These are phyloP conservation scores for Globisporangium heterothallicum DNA, from an alignment of 352 stramenopile genomes.

Conservation along the genomic window DNA sequence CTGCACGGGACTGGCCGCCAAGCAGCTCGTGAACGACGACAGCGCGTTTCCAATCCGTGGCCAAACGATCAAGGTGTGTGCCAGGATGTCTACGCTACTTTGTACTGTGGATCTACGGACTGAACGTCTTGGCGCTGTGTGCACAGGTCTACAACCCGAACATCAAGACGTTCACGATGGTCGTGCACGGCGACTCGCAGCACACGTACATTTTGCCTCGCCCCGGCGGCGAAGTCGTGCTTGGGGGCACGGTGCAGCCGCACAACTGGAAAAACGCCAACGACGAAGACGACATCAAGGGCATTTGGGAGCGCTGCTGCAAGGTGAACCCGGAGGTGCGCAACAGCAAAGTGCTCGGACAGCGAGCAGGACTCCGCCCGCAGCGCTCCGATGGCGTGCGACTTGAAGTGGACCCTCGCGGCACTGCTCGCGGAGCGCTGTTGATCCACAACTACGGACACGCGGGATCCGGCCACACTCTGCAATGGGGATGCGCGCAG, in stretches of 20 bases:
- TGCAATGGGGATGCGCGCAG: conserved; percentile 62
- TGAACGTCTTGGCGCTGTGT: conserved; percentile 6
- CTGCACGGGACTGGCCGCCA: conserved; percentile 48
- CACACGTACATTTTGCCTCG: conserved; percentile 73
- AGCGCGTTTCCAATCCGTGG: conserved; percentile 50
- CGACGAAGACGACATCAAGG: conserved; percentile 33
- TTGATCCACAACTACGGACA: conserved; percentile 76
- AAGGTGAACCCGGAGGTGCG: conserved; percentile 33
- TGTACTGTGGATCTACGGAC: too few species aligned
- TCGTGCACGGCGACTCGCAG: conserved; percentile 30
- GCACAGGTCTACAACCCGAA: conserved; percentile 36
- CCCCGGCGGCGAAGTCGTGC: conserved; percentile 47
- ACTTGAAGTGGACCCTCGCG: conserved; percentile 35
- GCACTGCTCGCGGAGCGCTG: conserved; percentile 25
- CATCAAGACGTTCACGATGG: conserved; percentile 45
- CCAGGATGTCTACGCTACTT: too few species aligned
- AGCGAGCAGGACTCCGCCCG: conserved; percentile 43
- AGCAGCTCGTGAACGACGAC: conserved; percentile 35
- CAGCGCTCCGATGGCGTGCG: conserved; percentile 32
- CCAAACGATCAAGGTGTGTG: conserved; percentile 51
- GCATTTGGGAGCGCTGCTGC: conserved; percentile 48
- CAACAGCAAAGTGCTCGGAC: conserved; percentile 31
- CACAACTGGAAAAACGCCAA: conserved; percentile 46
- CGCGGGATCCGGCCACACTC: conserved; percentile 55
- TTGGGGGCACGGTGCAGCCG: conserved; percentile 59